A percentile compares a stretch with the other conserved stretches of the same genome.
These are phyloP conservation scores for Helicocarpus griseus DNA, from an alignment of 2,329 filamentous ascomycete genomes.

Conservation along the genomic window DNA sequence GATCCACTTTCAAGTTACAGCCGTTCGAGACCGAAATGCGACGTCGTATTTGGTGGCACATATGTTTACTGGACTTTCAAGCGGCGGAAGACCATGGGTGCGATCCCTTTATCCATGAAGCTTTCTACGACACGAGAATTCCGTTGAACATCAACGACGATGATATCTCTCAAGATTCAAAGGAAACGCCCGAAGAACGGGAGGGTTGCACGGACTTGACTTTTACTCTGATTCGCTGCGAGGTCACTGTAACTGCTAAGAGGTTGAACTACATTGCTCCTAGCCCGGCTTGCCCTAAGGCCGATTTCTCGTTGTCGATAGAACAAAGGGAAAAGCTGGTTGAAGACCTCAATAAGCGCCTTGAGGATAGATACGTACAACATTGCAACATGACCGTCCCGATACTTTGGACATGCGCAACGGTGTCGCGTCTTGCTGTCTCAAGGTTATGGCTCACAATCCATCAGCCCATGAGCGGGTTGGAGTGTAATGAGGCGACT, in stretches of 20 bases:
- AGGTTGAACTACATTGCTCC: conserved; percentile 30
- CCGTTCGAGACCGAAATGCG: conserved; percentile 45
- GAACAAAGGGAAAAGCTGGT: conserved; percentile 38
- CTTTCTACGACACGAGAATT: conserved; percentile 37
- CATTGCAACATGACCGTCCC: conserved; percentile 43
- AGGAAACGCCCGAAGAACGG: conserved; percentile 38
- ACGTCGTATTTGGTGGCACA: conserved; percentile 43
- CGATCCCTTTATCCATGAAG: conserved; percentile 35
- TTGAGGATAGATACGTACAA: conserved; percentile 47
- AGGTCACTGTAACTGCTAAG: conserved; percentile 38
- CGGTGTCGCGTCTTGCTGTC: conserved; percentile 60
- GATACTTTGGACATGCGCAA: conserved; percentile 59
- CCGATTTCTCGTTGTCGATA: conserved; percentile 13
- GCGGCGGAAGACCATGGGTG: conserved; percentile 42
- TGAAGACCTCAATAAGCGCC: conserved; percentile 43
- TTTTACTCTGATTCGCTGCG: conserved; percentile 42
- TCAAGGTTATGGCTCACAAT: conserved; percentile 70
- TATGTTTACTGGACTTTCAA: conserved; percentile 39
- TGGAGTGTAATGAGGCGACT: conserved; percentile 42
- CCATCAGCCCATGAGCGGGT: conserved; percentile 62
- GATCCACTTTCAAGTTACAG: conserved; percentile 36
- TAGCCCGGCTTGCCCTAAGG: conserved; percentile 15
- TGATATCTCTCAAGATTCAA: conserved; percentile 40
- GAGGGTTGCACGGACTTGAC: conserved; percentile 47
- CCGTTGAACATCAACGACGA: conserved; percentile 46